Evolutionary conservation across 805 yeast genomes (phyloP).

Genomic region (Wickerhamomyces bisporus): DNA sequence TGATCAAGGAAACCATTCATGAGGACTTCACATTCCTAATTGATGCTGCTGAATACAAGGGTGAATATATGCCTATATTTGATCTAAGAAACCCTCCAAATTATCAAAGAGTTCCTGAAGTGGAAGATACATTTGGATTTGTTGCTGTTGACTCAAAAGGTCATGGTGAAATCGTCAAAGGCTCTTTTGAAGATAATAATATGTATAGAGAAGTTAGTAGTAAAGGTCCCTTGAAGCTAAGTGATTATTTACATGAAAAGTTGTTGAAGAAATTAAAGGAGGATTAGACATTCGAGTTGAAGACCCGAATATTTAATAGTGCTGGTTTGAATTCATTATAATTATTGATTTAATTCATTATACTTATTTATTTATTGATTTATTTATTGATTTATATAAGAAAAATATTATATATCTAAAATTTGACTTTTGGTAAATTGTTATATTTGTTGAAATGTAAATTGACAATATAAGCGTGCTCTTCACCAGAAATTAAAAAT

Average conservation of each 20-base stretch:
- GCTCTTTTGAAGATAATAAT: slow-evolving; percentile 51
- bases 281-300: no score
- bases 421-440: no score
- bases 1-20: slow-evolving; percentile 21
- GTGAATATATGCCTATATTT: slow-evolving; percentile 60
- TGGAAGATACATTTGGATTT: slow-evolving; percentile 68
- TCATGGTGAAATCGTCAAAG: slow-evolving; percentile 46
- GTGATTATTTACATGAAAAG: slow-evolving; percentile 44
- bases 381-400: no score
- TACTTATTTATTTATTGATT: not conserved
- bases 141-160: slow-evolving; percentile 54
- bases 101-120: slow-evolving; percentile 62
- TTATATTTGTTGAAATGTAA: no score
- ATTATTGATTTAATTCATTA: no score
- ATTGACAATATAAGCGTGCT: no score
- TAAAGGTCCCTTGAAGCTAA: slow-evolving; percentile 46
- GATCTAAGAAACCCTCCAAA: slow-evolving; percentile 64
- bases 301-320: no score
- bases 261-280: slow-evolving; percentile 16
- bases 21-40: slow-evolving; percentile 49
- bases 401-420: no score
- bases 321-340: no score
- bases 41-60: slow-evolving; percentile 50
- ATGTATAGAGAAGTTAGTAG: slow-evolving; percentile 50
- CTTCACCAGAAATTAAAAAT: no score